phyloP scores from a whole-genome alignment of 2,329 filamentous ascomycete species.

The Arthroderma uncinatum region DNA sequence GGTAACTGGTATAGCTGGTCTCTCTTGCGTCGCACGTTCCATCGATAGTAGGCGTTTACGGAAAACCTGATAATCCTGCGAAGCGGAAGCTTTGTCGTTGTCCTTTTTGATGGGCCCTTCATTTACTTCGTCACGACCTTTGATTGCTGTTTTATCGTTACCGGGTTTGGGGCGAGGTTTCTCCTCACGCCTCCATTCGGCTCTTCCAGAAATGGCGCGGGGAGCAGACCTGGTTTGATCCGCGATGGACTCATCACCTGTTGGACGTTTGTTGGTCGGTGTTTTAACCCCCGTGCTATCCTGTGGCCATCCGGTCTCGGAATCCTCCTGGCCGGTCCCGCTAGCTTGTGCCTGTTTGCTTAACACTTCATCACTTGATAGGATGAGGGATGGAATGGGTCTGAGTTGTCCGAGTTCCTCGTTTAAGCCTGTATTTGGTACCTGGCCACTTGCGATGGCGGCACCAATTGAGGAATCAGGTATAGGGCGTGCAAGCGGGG shows the following conservation, averaged over 20 bases:
- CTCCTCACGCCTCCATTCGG: conserved; percentile 28
- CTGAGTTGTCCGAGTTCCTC: conserved; percentile 30
- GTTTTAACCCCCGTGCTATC: not conserved
- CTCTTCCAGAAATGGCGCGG: conserved; percentile 29
- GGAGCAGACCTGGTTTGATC: conserved; percentile 27
- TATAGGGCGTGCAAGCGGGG: conserved; percentile 43
- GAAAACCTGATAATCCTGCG: conserved; percentile 39
- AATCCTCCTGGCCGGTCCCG: not conserved
- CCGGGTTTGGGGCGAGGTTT: not conserved
- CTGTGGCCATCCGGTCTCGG: not conserved
- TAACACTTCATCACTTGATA: conserved; percentile 25
- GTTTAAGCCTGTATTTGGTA: conserved; percentile 23
- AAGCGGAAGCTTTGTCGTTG: conserved; percentile 34
- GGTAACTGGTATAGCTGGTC: conserved; percentile 23
- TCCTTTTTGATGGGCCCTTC: conserved; percentile 29
- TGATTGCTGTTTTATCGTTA: conserved; percentile 16
- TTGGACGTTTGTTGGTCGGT: conserved; percentile 12
- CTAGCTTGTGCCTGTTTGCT: not conserved
- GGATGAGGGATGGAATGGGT: conserved; percentile 34
- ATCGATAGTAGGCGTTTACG: conserved; percentile 42
- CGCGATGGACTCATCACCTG: not conserved
- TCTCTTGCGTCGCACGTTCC: conserved; percentile 30
- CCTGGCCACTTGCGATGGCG: conserved; percentile 20
- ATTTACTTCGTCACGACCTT: conserved; percentile 20
- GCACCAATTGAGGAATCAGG: conserved; percentile 30